Percentiles rank a stretch among this genome's conserved stretches.
These are phyloP conservation scores for Mycena haematopus DNA, from an alignment of 768 basidiomycete species.

Conservation along the genomic window DNA sequence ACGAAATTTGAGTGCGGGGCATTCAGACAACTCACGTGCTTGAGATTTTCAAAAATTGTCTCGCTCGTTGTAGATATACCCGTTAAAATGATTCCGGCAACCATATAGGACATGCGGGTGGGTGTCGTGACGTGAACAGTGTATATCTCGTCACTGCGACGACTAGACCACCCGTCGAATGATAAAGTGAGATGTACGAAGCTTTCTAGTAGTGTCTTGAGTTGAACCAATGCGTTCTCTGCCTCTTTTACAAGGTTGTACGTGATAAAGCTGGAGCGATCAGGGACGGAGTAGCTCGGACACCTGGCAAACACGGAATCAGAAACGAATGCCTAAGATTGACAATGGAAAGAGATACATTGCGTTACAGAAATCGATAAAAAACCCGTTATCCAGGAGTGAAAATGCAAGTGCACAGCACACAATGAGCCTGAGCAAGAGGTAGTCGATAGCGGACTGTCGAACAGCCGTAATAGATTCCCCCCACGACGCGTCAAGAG, in stretches of 20 bases:
- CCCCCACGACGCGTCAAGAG: neutral
- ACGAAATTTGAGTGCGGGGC: no score
- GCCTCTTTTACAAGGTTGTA: conserved; percentile 11
- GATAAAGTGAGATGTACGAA: conserved; percentile 19
- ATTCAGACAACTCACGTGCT: neutral
- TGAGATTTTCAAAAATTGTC: conserved; percentile 3
- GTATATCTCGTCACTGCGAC: conserved; percentile 18
- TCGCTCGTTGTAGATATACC: conserved; percentile 12
- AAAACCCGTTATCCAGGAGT: conserved; percentile 22
- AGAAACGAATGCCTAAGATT: neutral
- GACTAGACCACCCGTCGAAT: conserved; percentile 25
- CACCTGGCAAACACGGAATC: conserved; percentile 15
- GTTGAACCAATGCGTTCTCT: neutral
- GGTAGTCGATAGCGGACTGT: conserved; percentile 18
- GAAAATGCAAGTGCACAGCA: conserved; percentile 23
- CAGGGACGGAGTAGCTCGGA: conserved; percentile 13
- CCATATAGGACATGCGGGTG: conserved; percentile 17
- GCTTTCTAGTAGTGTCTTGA: neutral
- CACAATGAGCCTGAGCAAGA: conserved; percentile 13
- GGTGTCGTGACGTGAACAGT: conserved; percentile 20
- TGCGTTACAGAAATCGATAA: conserved; percentile 19
- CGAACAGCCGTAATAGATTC: neutral
- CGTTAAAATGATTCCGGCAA: conserved; percentile 11
- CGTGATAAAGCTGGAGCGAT: conserved; percentile 13
- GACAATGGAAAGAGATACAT: conserved; percentile 7